Conservation (phyloP, 2,329 filamentous ascomycete species). For the Magnaporthiopsis incrustans region DNA sequence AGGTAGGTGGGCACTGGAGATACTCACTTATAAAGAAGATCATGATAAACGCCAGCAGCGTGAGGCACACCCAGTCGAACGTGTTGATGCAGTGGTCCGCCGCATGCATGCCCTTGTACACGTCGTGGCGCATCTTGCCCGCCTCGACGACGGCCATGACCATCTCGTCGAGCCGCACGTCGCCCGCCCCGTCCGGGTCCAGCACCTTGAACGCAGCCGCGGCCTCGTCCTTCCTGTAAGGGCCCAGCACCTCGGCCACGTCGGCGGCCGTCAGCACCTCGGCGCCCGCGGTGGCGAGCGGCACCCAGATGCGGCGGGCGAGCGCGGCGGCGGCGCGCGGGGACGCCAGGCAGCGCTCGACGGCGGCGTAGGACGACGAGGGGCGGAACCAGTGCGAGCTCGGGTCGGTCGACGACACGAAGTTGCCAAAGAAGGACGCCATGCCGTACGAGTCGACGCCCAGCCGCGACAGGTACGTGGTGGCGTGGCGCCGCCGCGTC, state of each 20-base stretch:
- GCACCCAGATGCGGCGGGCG: slow-evolving; percentile 21
- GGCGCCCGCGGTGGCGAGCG: slow-evolving; percentile 17
- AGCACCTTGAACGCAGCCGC: slow-evolving; percentile 34
- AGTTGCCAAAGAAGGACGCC: slow-evolving; percentile 20
- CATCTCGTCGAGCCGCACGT: slow-evolving; percentile 22
- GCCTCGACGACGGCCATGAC: slow-evolving; percentile 19
- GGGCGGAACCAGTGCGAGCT: slow-evolving; percentile 19
- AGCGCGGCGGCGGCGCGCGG: slow-evolving; percentile 19
- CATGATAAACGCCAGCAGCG: slow-evolving; percentile 18
- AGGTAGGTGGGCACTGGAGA: not conserved
- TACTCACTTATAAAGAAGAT: slow-evolving; percentile 17
- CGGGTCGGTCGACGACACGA: slow-evolving; percentile 15
- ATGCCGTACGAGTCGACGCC: slow-evolving; percentile 19
- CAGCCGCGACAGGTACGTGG: slow-evolving; percentile 18
- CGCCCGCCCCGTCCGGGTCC: slow-evolving; percentile 24
- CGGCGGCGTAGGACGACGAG: slow-evolving; percentile 16
- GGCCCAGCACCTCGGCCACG: slow-evolving; percentile 20
- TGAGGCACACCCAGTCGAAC: slow-evolving; percentile 21
- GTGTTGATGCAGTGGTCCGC: slow-evolving; percentile 23
- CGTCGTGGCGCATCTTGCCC: slow-evolving; percentile 17
- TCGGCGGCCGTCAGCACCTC: slow-evolving; percentile 15
- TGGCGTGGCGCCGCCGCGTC: slow-evolving; percentile 16
- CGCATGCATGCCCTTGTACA: slow-evolving; percentile 20
- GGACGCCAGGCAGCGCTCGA: slow-evolving; percentile 20
- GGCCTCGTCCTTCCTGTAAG: slow-evolving; percentile 17